A percentile compares a stretch with the other conserved stretches of the same genome.
phyloP scores from a whole-genome alignment of 2,329 filamentous ascomycete genomes.

The Nannizziopsis arthrosporioides region DNA sequence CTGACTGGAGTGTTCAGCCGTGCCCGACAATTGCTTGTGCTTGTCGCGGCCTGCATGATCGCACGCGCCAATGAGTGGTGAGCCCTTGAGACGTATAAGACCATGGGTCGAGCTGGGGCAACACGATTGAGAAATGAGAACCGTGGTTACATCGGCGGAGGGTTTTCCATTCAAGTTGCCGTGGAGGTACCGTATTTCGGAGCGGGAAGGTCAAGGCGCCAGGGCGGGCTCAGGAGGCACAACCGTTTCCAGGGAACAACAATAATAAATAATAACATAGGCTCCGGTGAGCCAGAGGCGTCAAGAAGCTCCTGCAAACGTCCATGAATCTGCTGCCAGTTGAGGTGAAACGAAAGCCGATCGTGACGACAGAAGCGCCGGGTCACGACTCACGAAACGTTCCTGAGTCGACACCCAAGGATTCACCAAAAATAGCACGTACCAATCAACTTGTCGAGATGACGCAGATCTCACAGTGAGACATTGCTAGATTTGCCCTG shows the following conservation, averaged over 20 bases:
- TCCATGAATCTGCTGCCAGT: no score
- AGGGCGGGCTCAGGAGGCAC: neutral
- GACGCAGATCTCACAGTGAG: conserved; percentile 6
- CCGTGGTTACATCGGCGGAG: conserved; percentile 6
- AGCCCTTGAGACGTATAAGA: neutral
- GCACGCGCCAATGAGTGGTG: neutral
- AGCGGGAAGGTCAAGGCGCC: neutral
- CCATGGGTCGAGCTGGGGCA: neutral
- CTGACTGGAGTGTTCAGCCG: neutral
- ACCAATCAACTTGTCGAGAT: conserved; percentile 2
- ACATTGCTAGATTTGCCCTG: neutral
- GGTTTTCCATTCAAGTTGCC: neutral
- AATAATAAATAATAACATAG: no score
- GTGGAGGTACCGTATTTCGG: neutral
- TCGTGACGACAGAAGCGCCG: neutral
- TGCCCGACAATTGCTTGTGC: neutral
- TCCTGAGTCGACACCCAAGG: neutral
- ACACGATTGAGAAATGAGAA: neutral
- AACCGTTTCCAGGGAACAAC: neutral
- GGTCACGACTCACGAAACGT: no score
- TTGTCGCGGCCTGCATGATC: neutral
- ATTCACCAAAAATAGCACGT: conserved; percentile 2
- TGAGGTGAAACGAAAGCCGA: neutral
- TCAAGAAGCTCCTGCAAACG: no score
- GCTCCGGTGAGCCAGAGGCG: no score